phyloP scores from a whole-genome alignment of 1,139 yeast species.

The Sugiyamaella xylanicola region DNA sequence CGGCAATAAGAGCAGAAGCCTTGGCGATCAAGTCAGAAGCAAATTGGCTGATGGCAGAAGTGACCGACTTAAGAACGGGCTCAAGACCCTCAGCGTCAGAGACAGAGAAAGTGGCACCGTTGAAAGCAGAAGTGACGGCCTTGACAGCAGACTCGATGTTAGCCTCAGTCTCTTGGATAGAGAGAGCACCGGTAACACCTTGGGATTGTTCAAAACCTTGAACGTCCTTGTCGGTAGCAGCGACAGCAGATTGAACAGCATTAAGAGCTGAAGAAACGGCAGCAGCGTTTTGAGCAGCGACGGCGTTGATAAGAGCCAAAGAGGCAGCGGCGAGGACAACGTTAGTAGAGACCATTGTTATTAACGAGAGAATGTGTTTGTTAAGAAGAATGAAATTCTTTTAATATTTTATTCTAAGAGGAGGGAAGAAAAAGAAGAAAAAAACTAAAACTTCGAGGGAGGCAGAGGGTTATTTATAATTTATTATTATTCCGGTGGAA shows the following conservation, averaged over 20 bases:
- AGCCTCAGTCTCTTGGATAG: slow-evolving; percentile 23
- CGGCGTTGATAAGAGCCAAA: slow-evolving; percentile 18
- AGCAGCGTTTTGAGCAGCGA: slow-evolving; percentile 23
- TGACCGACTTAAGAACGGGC: slow-evolving; percentile 18
- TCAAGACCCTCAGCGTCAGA: slow-evolving; percentile 17
- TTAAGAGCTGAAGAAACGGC: slow-evolving; percentile 23
- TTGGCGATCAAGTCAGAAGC: slow-evolving; percentile 28
- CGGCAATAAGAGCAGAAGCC: slow-evolving; percentile 30
- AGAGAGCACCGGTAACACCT: slow-evolving; percentile 28
- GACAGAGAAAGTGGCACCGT: slow-evolving; percentile 16
- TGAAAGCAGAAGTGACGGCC: slow-evolving; percentile 18
- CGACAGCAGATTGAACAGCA: slow-evolving; percentile 22
- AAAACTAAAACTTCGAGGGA: neutral
- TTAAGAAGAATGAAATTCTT: neutral
- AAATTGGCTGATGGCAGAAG: slow-evolving; percentile 23
- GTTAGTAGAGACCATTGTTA: slow-evolving; percentile 21
- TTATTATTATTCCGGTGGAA: neutral
- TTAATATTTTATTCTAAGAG: neutral
- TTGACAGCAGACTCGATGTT: slow-evolving; percentile 16
- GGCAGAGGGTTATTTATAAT: slow-evolving; percentile 2
- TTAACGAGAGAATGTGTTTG: slow-evolving; percentile 13
- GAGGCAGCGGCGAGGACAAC: slow-evolving; percentile 14
- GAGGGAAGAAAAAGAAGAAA: neutral
- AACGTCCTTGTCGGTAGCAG: slow-evolving; percentile 25
- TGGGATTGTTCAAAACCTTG: slow-evolving; percentile 22